Base-by-base conservation (phyloP, 169 alveolate species). In the Cryptosporidium felis region DNA sequence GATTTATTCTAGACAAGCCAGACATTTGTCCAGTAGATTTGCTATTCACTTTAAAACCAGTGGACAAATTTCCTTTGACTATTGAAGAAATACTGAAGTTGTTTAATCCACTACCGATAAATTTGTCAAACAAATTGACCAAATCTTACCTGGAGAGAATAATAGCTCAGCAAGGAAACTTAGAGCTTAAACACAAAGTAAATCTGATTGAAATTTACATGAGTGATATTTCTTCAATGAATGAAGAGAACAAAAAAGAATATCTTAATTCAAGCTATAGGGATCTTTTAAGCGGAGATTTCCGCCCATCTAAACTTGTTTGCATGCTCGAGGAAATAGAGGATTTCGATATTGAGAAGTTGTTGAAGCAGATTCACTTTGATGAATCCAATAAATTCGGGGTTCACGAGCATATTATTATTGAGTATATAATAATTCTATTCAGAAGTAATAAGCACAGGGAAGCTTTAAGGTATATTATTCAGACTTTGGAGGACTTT, bases 41-140 rank as follows among this genome's bases (percentile, higher is more conserved):
- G n/a, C 41, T 74, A 21, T 74, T 74, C 40, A 74, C 85, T 14
- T 34, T 74, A 18, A 74, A 74, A 34, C 67, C 85, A 0, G 61
- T 74, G 36, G 67, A 49, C n/a, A 49, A 74, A 49, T 74, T 49
- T 36, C 85, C 85, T 16, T 42, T 74, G 12, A 74, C 58, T 14
- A 56, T 74, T 23, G 74, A 74, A 26, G 85, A 74, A 36, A 49
- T 74, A 34, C 85, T 74, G 38, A 28, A 49, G 2, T 38, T 74
- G 56, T 74, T 74, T 53, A 74, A 34, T 49, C 23, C 36, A 8
- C 16, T 49, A 8, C 56, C 74, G 28, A 28, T 10, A n/a, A 40
- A 47, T 6, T 14, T 34, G 51, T 74, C 85, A 8, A 49, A 40
- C 56, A 23, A 40, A 5, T 32, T 74, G 28, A 74, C 66, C 28